These are phyloP conservation scores for Apiotrichum gracile DNA, from an alignment of 1,284 basidiomycete species.

Conservation along the genomic window DNA sequence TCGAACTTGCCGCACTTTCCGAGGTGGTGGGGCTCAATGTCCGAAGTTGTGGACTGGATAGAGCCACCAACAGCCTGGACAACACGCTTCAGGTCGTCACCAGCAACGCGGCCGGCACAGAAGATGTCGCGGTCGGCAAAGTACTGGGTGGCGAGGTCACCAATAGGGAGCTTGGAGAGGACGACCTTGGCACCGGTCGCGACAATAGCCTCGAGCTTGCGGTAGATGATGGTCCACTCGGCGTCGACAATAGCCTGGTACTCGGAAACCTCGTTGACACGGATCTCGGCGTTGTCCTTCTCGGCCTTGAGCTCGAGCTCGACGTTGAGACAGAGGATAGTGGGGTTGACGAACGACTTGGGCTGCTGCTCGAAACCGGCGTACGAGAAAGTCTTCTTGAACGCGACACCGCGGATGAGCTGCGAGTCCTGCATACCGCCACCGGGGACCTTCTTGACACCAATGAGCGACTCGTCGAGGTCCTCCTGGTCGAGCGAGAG, in stretches of 20 bases:
- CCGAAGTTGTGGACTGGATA: slow-evolving; percentile 90
- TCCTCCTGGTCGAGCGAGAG: slow-evolving; percentile 86
- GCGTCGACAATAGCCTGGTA: slow-evolving; percentile 99
- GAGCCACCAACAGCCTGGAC: slow-evolving; percentile 94
- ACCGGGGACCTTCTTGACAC: slow-evolving; percentile 98
- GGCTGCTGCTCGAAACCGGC: slow-evolving; percentile 99
- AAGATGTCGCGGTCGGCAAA: slow-evolving; percentile 99
- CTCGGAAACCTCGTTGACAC: slow-evolving; percentile 91
- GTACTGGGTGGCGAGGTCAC: slow-evolving; percentile 98
- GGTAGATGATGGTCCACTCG: slow-evolving; percentile 99
- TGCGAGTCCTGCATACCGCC: slow-evolving; percentile 96
- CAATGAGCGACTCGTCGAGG: slow-evolving; percentile 92
- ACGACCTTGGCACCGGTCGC: slow-evolving; percentile 97
- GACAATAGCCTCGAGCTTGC: slow-evolving; percentile 93
- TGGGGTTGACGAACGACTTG: slow-evolving; percentile 82
- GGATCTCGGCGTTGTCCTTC: slow-evolving; percentile 98
- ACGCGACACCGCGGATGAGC: slow-evolving; percentile 83
- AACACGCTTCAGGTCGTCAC: slow-evolving; percentile 86
- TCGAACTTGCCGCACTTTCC: slow-evolving; percentile 88
- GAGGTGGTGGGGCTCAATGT: slow-evolving; percentile 83
- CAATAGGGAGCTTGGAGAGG: slow-evolving; percentile 95
- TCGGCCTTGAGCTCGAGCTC: slow-evolving; percentile 99
- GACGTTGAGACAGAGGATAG: slow-evolving; percentile 92
- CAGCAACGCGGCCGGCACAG: slow-evolving; percentile 92
- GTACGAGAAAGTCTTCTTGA: slow-evolving; percentile 99